Percentiles rank a stretch among this genome's conserved stretches.
These are phyloP conservation scores for Pulveroboletus frians DNA, from an alignment of 768 basidiomycete genomes.

Conservation along the genomic window DNA sequence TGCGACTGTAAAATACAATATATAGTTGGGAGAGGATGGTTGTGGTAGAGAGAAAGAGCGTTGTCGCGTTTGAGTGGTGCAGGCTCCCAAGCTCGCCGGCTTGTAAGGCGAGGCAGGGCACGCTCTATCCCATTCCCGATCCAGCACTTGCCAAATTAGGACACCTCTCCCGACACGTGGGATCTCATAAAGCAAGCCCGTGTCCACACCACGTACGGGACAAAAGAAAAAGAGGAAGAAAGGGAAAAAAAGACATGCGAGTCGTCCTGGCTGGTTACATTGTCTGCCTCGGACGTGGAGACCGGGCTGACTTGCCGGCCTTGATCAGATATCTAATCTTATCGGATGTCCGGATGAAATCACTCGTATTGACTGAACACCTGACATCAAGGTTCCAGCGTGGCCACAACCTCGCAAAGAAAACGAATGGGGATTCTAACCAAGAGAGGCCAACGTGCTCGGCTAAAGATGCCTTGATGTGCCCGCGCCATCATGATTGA, in stretches of 20 bases:
- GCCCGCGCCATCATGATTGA: not conserved
- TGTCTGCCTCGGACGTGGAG: not conserved
- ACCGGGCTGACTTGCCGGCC: constrained; percentile 5
- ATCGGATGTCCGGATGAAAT: constrained; percentile 21
- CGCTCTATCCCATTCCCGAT: constrained; percentile 29
- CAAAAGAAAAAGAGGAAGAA: not conserved
- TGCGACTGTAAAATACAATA: not conserved
- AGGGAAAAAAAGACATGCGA: not conserved
- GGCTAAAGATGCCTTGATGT: constrained; percentile 18
- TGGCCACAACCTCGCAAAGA: constrained; percentile 28
- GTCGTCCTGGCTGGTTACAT: too few species aligned
- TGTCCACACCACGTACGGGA: not conserved
- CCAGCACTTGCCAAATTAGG: constrained; percentile 18
- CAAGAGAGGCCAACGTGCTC: constrained; percentile 23
- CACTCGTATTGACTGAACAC: constrained; percentile 2
- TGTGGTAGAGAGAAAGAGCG: constrained; percentile 12
- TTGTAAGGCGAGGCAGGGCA: constrained; percentile 32
- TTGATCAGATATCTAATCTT: constrained; percentile 27
- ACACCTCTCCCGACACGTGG: constrained; percentile 29
- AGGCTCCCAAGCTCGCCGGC: constrained; percentile 25
- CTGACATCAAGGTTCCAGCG: constrained; percentile 23
- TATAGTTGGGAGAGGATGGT: not conserved
- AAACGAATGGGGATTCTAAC: constrained; percentile 8
- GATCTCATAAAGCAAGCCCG: constrained; percentile 8
- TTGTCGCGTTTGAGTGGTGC: constrained; percentile 17